Evolutionary conservation across 1,139 yeast species (phyloP), one percentile per base, ranked within the genome.

Genomic region (Kodamaea suecica): DNA sequence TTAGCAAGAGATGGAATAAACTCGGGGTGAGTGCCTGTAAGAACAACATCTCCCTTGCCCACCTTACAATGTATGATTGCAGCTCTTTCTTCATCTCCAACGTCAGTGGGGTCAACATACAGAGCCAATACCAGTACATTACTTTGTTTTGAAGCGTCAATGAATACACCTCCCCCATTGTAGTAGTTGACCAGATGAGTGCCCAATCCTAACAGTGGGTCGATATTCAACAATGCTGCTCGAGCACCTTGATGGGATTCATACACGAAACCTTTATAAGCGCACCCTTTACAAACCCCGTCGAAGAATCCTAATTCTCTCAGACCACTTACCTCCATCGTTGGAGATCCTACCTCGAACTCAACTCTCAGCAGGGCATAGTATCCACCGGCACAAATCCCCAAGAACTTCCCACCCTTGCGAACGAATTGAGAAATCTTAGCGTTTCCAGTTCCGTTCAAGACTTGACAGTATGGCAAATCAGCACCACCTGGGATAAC

Each of bases 401-500:
- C 98, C 23, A 92, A 57, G 51, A 67, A 87, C 36, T 69, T 65
- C 1, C 98, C 99, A 14, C 98, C 98, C 36, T 68, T 66, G 23
- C 77, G 66, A 3, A 92, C 88, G 56, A 69, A 90, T 33, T 76
- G 76, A 20, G 63, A 57, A 39, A 92, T 85, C 27, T 62, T 61
- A 3, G 59, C 50, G 48, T 80, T 85, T 0, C 88, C 90, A 5
- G 57, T 61, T 1, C 96, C 95, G 47, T 84, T 78, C 37, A 90
- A 67, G 1, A 70, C 67, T 29, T 70, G 65, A 52, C 96, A 85
- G 52, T 76, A 83, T 0, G 97, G 97, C 35, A 88, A 61, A 56
- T 92, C 98, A 1, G 97, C 97, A 3, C 98, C 98, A 2, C 98
- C 98, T 0, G 98, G 99, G 17, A 94, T 60, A 3, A 90, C 95